Evolutionary conservation across 441 rosid species (phyloP).

Genomic region (Adansonia rubrostipa): DNA sequence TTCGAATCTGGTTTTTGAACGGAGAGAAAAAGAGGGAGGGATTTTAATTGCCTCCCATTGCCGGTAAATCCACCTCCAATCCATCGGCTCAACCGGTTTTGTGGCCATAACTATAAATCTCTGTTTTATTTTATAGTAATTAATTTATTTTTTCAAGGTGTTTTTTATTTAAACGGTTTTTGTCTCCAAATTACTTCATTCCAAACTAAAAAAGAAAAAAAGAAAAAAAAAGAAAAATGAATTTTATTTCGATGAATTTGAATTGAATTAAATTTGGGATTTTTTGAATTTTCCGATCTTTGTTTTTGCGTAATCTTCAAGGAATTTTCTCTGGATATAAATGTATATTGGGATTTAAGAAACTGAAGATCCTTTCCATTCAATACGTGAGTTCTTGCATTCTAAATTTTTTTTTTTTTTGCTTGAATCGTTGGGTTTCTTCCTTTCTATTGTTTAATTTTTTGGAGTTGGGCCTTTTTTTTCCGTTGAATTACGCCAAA

Average conservation of each 20-base stretch:
- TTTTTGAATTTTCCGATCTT: constrained; percentile 25
- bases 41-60: constrained; percentile 42
- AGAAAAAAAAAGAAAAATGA: background rate
- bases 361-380: constrained; percentile 31
- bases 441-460: background rate
- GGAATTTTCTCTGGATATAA: constrained; percentile 30
- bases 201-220: background rate
- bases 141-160: constrained; percentile 21
- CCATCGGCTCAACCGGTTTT: too few species aligned
- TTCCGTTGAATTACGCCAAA: constrained; percentile 24
- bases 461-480: too few species aligned
- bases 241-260: constrained; percentile 11
- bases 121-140: background rate
- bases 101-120: constrained; percentile 42
- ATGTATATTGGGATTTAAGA: constrained; percentile 32
- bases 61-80: constrained; percentile 38
- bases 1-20: constrained; percentile 26
- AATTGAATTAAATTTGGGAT: constrained; percentile 21
- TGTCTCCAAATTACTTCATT: constrained; percentile 33
- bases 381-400: constrained; percentile 11
- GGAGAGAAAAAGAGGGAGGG: constrained; percentile 24
- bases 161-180: constrained; percentile 45
- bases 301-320: constrained; percentile 12
- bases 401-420: background rate
- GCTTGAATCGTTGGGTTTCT: background rate